Percentiles rank a stretch among this genome's conserved stretches.
Conservation (phyloP, 768 basidiomycete genomes). For the Mycena indigotica region DNA sequence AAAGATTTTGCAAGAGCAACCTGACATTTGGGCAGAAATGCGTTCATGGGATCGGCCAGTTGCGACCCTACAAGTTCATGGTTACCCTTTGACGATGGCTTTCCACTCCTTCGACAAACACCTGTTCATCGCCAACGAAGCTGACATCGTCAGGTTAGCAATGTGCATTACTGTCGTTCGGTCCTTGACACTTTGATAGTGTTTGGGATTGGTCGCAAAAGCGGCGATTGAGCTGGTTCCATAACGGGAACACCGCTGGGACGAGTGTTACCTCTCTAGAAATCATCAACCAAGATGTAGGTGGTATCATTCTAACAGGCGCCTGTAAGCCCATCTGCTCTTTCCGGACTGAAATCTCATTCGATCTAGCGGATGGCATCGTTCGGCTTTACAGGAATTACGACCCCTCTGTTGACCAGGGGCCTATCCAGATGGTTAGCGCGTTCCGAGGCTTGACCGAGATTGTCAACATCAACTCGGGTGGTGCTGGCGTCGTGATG, state of each 20-base stretch:
- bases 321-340: slow-evolving; percentile 61
- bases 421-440: slow-evolving; percentile 87
- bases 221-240: slow-evolving; percentile 78
- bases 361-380: slow-evolving; percentile 86
- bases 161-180: background rate
- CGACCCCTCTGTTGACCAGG: slow-evolving; percentile 69
- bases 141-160: slow-evolving; percentile 79
- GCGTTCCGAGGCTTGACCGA: slow-evolving; percentile 90
- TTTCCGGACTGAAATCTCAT: background rate
- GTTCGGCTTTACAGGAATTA: slow-evolving; percentile 93
- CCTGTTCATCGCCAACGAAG: slow-evolving; percentile 81
- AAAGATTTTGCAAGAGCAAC: background rate
- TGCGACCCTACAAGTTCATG: slow-evolving; percentile 58
- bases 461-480: slow-evolving; percentile 69
- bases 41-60: slow-evolving; percentile 76
- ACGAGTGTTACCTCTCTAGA: slow-evolving; percentile 86
- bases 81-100: slow-evolving; percentile 72
- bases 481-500: slow-evolving; percentile 74
- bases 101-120: slow-evolving; percentile 95
- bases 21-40: slow-evolving; percentile 42
- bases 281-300: slow-evolving; percentile 94
- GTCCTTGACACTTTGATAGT: slow-evolving; percentile 42
- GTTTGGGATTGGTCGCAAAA: slow-evolving; percentile 94
- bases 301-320: slow-evolving; percentile 84
- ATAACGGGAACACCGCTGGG: slow-evolving; percentile 82